Evolutionary conservation across 805 yeast species (phyloP).

Genomic region (Metschnikowia baotianmanensis): DNA sequence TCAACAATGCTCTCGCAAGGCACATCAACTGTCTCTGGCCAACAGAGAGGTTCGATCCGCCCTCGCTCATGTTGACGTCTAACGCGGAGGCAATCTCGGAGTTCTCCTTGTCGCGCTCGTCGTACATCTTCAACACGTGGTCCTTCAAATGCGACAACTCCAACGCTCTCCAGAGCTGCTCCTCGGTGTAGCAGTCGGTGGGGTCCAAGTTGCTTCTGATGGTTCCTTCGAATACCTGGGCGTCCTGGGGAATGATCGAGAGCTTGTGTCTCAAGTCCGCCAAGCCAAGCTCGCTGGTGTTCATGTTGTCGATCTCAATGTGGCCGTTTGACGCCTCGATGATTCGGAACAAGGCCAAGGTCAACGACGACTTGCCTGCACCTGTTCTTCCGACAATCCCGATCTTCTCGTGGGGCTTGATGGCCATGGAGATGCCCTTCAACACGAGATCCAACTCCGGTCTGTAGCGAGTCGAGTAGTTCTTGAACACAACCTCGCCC

Average conservation of each 20-base stretch:
- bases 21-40: conserved; percentile 65
- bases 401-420: conserved; percentile 39
- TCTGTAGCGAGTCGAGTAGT: conserved; percentile 43
- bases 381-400: conserved; percentile 49
- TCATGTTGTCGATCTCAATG: conserved; percentile 34
- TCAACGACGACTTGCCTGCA: conserved; percentile 46
- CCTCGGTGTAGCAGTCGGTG: conserved; percentile 33
- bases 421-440: conserved; percentile 35
- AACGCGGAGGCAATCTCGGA: conserved; percentile 26
- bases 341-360: conserved; percentile 43
- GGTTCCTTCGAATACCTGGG: conserved; percentile 45
- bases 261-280: conserved; percentile 42
- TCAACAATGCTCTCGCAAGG: conserved; percentile 72
- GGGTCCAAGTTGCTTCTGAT: conserved; percentile 44
- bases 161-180: conserved; percentile 41
- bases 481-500: conserved; percentile 36
- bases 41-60: conserved; percentile 49
- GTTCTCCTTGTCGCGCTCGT: conserved; percentile 27
- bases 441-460: conserved; percentile 45
- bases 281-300: conserved; percentile 38
- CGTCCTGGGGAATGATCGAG: conserved; percentile 46
- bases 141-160: conserved; percentile 43
- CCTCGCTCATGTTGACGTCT: conserved; percentile 41
- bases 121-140: conserved; percentile 39
- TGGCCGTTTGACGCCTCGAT: conserved; percentile 39